Conservation (phyloP, 768 basidiomycete genomes). For the Harrya chromipes region DNA sequence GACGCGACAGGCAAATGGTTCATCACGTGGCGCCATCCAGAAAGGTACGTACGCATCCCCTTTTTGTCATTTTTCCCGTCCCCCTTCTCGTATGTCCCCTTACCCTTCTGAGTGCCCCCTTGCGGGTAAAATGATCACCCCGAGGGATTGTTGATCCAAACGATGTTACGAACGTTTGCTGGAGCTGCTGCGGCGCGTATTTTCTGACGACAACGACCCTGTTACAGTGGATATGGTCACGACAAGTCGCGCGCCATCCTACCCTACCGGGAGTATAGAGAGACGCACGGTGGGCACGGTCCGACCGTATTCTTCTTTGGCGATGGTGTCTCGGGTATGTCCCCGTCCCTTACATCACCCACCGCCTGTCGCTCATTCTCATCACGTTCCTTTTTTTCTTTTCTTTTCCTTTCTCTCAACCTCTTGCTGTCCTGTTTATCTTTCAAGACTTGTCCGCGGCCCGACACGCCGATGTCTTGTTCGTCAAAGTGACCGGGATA, state of each 20-base stretch:
- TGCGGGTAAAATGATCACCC: neutral
- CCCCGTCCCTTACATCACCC: neutral
- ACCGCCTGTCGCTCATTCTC: neutral
- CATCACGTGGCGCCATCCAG: constrained; percentile 86
- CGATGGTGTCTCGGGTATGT: constrained; percentile 89
- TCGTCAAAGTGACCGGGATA: constrained; percentile 78
- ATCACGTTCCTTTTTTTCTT: neutral
- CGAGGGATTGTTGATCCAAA: neutral
- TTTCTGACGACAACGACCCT: neutral
- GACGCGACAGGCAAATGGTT: constrained; percentile 64
- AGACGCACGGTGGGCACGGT: constrained; percentile 15
- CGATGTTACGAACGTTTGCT: neutral
- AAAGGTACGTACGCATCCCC: constrained; percentile 50
- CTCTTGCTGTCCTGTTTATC: neutral
- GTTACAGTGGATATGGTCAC: constrained; percentile 77
- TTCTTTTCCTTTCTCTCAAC: too few relatives aligned
- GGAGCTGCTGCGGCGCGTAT: too few relatives aligned
- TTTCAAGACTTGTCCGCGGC: constrained; percentile 88
- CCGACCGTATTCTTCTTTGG: constrained; percentile 96
- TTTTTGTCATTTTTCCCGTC: neutral
- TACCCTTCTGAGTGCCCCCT: too few relatives aligned
- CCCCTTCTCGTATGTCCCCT: neutral
- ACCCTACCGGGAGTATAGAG: constrained; percentile 63
- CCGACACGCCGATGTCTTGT: constrained; percentile 87
- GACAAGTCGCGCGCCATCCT: constrained; percentile 96